These are phyloP conservation scores for Puccinia polysora DNA, from an alignment of 1,284 basidiomycete species.

Conservation along the genomic window DNA sequence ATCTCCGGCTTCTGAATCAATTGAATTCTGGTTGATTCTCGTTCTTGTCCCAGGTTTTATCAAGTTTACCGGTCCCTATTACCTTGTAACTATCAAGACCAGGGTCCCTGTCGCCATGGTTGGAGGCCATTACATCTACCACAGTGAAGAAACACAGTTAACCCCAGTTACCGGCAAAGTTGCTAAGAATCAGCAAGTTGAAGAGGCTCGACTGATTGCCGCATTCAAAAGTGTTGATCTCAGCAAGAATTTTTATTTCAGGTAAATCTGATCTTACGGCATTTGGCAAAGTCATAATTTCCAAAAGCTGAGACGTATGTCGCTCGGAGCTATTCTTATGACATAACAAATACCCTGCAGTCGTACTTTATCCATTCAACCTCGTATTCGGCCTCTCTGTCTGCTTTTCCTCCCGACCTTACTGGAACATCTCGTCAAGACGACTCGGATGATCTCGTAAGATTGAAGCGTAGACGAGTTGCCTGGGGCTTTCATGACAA, in stretches of 20 bases:
- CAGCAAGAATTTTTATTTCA: slow-evolving; percentile 99
- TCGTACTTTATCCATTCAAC: slow-evolving; percentile 71
- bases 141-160: slow-evolving; percentile 87
- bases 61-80: slow-evolving; percentile 52
- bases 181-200: slow-evolving; percentile 47
- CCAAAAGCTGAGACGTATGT: background rate
- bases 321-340: slow-evolving; percentile 77
- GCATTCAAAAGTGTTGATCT: slow-evolving; percentile 98
- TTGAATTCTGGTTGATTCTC: slow-evolving; percentile 47
- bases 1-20: background rate
- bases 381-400: slow-evolving; percentile 44
- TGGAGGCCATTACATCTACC: slow-evolving; percentile 95
- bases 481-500: slow-evolving; percentile 71
- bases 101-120: slow-evolving; percentile 86
- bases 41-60: slow-evolving; percentile 55
- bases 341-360: slow-evolving; percentile 90
- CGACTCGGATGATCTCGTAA: background rate
- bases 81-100: slow-evolving; percentile 60
- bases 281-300: background rate
- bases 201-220: slow-evolving; percentile 62
- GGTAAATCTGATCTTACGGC: slow-evolving; percentile 58
- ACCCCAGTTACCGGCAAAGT: slow-evolving; percentile 66
- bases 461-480: slow-evolving; percentile 29
- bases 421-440: slow-evolving; percentile 45
- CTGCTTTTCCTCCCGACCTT: slow-evolving; percentile 40